A percentile compares a stretch with the other conserved stretches of the same genome.
Evolutionary conservation across 2,329 filamentous ascomycete genomes (phyloP).

Genomic region (Claviceps monticola): DNA sequence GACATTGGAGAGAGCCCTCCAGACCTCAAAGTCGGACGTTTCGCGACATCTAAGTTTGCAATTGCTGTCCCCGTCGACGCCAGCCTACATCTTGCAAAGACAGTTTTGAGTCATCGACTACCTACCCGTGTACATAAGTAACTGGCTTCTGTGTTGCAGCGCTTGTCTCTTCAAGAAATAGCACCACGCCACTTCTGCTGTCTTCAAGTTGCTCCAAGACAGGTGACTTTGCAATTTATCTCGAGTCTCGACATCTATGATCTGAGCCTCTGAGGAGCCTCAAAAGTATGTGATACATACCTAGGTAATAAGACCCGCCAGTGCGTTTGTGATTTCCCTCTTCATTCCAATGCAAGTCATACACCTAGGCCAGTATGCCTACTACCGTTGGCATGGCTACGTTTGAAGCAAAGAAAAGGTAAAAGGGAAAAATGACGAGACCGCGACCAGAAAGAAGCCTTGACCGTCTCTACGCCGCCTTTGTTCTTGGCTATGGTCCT

Average conservation of each 20-base stretch:
- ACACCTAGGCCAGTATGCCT: neutral
- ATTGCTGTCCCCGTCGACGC: neutral
- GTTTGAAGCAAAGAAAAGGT: neutral
- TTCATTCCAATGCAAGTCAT: neutral
- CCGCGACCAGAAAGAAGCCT: neutral
- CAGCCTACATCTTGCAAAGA: neutral
- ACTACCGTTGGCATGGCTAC: neutral
- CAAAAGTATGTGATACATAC: neutral
- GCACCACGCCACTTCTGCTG: neutral
- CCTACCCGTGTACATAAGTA: no score
- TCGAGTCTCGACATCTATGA: neutral
- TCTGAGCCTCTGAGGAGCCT: neutral
- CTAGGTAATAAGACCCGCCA: neutral
- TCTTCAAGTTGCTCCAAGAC: neutral
- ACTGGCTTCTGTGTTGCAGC: neutral
- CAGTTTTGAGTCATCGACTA: neutral
- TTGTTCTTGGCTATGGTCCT: neutral
- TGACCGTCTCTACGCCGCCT: neutral
- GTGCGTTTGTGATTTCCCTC: neutral
- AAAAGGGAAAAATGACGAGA: neutral
- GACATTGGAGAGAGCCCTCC: neutral
- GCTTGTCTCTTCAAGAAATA: neutral
- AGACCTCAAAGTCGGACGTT: neutral
- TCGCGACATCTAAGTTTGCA: neutral
- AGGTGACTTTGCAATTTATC: neutral